Conservation (phyloP, 257 asterid genomes). For the Capsicum pubescens region DNA sequence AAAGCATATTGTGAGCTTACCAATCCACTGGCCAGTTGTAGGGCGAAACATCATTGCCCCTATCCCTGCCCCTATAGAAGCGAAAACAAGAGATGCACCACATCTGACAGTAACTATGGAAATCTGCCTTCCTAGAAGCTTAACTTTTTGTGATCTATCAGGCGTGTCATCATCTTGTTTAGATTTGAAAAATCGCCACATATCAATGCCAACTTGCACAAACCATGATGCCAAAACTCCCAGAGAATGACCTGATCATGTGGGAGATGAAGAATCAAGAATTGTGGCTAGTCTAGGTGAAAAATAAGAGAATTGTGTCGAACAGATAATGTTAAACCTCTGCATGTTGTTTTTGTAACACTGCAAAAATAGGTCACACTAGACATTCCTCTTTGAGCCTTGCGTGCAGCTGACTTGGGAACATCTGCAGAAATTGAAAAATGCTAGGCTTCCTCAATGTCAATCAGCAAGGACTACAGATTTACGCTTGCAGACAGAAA, state of each 20-base stretch:
- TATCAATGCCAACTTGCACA: slow-evolving; percentile 78
- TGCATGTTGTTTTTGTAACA: slow-evolving; percentile 74
- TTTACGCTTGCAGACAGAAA: slow-evolving; percentile 11
- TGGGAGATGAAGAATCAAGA: slow-evolving; percentile 28
- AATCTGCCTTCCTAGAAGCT: slow-evolving; percentile 62
- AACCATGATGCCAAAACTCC: slow-evolving; percentile 91
- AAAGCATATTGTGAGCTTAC: slow-evolving; percentile 40
- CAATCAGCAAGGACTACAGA: neutral
- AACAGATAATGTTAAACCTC: slow-evolving; percentile 56
- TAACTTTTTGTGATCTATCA: slow-evolving; percentile 44
- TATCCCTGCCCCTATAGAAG: slow-evolving; percentile 90
- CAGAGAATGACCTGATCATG: slow-evolving; percentile 69
- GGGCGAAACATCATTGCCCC: slow-evolving; percentile 74
- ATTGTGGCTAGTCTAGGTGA: slow-evolving; percentile 21
- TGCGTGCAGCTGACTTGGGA: slow-evolving; percentile 88
- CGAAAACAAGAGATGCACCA: slow-evolving; percentile 70
- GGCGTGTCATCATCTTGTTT: slow-evolving; percentile 44
- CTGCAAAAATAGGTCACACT: slow-evolving; percentile 50
- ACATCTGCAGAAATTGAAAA: slow-evolving; percentile 53
- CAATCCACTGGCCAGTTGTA: slow-evolving; percentile 92
- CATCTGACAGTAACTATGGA: slow-evolving; percentile 60
- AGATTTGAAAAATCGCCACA: slow-evolving; percentile 55
- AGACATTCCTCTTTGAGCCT: slow-evolving; percentile 80
- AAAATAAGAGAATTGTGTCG: neutral
- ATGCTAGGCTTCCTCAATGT: neutral